Evolutionary conservation across 805 yeast species (phyloP), one percentile per base, ranked within the genome.

Genomic region (Komagataella kurtzmanii): DNA sequence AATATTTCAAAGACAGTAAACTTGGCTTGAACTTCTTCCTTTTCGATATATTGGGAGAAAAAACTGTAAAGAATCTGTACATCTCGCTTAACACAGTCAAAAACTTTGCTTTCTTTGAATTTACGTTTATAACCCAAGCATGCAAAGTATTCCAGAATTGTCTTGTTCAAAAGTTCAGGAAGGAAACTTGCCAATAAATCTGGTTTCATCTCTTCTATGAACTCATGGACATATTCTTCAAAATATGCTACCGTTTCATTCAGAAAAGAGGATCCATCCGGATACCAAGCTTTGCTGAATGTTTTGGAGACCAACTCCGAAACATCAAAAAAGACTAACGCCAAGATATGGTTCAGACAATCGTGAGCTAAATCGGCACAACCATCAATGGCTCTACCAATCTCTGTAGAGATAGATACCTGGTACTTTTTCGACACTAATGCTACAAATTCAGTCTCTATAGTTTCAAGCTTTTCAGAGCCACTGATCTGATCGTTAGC

Each of bases 401-500:
- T 70, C 12, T 76, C 72, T 2, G 75, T 64, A 18, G 76, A 77
- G 46, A 88, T 86, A 51, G 77, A 75, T 17, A 74, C 73, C 51
- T 75, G 72, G 65, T 85, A 85, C 52, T 73, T 76, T 46, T 81
- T 82, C 45, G 83, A 74, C 46, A 88, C 85, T 59, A 80, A 71
- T n/a, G 77, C 79, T 19, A 79, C 77, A 58, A 83, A 75, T 53
- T 83, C 75, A 49, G 78, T 79, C 5, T 84, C 75, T 52, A 86
- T 81, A 21, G 85, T 84, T 55, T 85, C 93, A 2, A 83, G 69
- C 55, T 78, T 78, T 57, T 79, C 83, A 2, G 85, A 84, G 14
- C 83, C 83, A 55, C 81, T 73, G 70, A 81, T 78, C 65, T 85
- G 95, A 57, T 90, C 93, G 65, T 88, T 88, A 2, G 90, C 91